Conservation (phyloP, 176 grass and related monocot genomes). For the Alopecurus myosuroides region DNA sequence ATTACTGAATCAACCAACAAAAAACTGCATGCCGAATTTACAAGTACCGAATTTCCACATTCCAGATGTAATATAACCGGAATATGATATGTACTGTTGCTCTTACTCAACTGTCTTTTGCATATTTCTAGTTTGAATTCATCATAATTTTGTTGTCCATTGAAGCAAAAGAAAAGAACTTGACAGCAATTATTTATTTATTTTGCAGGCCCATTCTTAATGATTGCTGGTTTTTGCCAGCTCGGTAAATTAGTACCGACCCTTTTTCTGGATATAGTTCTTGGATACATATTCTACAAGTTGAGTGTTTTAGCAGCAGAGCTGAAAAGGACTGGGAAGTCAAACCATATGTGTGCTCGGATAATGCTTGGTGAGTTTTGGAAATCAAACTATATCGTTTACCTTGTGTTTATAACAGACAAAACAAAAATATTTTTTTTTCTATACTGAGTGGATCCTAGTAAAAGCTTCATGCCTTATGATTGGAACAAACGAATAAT, state of each 20-base stretch:
- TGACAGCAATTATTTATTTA: background rate
- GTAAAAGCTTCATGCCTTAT: background rate
- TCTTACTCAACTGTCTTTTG: background rate
- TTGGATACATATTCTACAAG: slow-evolving; percentile 16
- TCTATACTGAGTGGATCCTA: background rate
- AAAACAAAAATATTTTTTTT: too few species aligned
- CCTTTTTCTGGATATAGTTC: slow-evolving; percentile 14
- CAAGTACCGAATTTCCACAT: too few species aligned
- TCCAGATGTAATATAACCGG: too few species aligned
- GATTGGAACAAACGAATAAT: background rate
- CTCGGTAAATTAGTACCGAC: background rate
- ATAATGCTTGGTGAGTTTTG: background rate
- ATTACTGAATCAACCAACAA: too few species aligned
- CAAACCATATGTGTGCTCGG: slow-evolving; percentile 6
- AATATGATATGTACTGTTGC: background rate
- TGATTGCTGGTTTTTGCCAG: too few species aligned
- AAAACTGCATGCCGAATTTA: too few species aligned
- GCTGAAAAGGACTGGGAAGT: background rate
- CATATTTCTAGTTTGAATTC: background rate
- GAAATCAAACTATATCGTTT: background rate
- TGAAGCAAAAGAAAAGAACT: background rate
- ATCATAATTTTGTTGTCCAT: background rate
- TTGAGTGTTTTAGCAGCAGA: slow-evolving; percentile 19
- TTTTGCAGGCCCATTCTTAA: too few species aligned
- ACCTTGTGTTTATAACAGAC: too few species aligned